Evolutionary conservation across 1,139 yeast species (phyloP), one percentile per base, ranked within the genome.

Genomic region (Hyphopichia pseudoburtonii): DNA sequence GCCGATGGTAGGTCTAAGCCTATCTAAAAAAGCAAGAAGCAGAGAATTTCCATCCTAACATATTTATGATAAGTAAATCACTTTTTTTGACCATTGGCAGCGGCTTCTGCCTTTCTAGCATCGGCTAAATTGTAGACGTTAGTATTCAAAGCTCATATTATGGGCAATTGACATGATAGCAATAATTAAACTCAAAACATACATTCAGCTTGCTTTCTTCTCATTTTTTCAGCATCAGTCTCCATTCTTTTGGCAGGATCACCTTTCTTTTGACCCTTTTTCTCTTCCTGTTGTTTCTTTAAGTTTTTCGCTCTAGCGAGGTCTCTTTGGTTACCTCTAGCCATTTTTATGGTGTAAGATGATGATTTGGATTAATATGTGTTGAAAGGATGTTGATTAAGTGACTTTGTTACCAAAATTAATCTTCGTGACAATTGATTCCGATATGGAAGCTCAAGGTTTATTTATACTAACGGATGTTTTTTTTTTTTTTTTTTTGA

Each of bases 291-390:
- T 55, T 77, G 83, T 64, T 90, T 90, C 70, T 90, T 92, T 57
- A 68, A 61, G 64, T 87, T 88, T 67, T 87, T 90, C 43, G 83
- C 89, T 57, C 98, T 78, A 21, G 97, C 97, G 53, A 86, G 76
- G 35, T 92, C 98, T 62, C 98, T 78, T 66, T 92, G 97, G 64
- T 92, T 92, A 23, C 98, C 98, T 72, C 98, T 79, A 36, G 96
- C 84, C 97, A 90, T 90, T 37, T 36, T 57, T 22, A 22, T 22
- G 11, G 24, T 22, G 24, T 9, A 22, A 9, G 24, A 11, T 22
- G 24, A 22, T 22, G 11, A 22, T 22, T 9, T 9, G 24, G 11
- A 11, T 22, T 11, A 22, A 11, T 11, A 21, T 21, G 9, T 28
- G 31, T 10, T 24, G 10, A n/a, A n/a, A 24, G 6, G 14, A 9